phyloP scores from a whole-genome alignment of 108 stramenopile genomes.

The Nitzschia sp. region DNA sequence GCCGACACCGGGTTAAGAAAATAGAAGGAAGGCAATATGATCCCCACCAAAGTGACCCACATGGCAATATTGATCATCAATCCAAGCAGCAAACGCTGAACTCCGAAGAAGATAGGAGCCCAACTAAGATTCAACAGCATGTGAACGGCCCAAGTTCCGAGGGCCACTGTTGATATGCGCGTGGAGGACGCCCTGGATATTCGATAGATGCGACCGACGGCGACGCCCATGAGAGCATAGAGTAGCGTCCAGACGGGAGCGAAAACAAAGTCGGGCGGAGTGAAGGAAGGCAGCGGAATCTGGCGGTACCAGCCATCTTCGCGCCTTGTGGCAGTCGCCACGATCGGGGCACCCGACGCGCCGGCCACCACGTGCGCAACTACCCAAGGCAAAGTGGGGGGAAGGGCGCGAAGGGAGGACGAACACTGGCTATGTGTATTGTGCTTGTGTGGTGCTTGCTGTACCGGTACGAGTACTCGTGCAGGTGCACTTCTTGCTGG shows the following conservation, averaged over 20 bases:
- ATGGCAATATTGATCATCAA: constrained; percentile 39
- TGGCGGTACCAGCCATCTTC: constrained; percentile 44
- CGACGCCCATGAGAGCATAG: constrained; percentile 63
- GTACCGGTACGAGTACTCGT: too few species aligned
- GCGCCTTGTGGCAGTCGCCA: constrained; percentile 40
- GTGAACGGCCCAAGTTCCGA: constrained; percentile 42
- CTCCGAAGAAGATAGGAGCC: constrained; percentile 71
- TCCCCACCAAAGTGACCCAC: constrained; percentile 27
- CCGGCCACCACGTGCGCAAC: constrained; percentile 49
- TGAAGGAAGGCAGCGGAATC: constrained; percentile 57
- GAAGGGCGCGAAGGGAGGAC: neutral
- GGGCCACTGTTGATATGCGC: constrained; percentile 1
- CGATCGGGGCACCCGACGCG: constrained; percentile 43
- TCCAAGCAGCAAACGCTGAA: constrained; percentile 45
- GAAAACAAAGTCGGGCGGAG: constrained; percentile 63
- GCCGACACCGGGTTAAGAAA: constrained; percentile 35
- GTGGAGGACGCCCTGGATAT: neutral
- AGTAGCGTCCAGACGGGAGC: constrained; percentile 66
- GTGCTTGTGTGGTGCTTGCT: too few species aligned
- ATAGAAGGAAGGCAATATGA: constrained; percentile 38
- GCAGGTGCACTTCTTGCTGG: too few species aligned
- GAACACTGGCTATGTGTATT: too few species aligned
- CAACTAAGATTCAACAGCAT: constrained; percentile 56
- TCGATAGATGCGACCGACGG: constrained; percentile 37
- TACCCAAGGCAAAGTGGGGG: constrained; percentile 22